Evolutionary conservation across 805 yeast species (phyloP).

Genomic region (Candida glaebosa): DNA sequence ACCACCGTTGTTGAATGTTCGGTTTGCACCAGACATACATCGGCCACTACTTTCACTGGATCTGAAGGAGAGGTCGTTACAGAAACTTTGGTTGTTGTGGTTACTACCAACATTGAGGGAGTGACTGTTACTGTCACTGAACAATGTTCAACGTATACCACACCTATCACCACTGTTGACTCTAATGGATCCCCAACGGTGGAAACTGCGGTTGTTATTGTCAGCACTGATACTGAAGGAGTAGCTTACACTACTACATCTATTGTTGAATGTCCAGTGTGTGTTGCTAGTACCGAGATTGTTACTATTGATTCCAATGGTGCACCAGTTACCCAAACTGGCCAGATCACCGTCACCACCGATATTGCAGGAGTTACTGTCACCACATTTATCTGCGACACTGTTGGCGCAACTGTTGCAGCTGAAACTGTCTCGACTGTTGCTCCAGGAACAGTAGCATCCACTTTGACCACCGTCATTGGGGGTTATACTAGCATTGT

Average conservation of each 20-base stretch:
- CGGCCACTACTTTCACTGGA: constrained; percentile 12
- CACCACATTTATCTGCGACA: background rate
- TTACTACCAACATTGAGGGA: constrained; percentile 16
- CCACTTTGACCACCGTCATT: background rate
- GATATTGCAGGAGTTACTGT: constrained; percentile 6
- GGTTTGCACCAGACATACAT: constrained; percentile 14
- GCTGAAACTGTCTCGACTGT: background rate
- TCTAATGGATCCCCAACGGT: constrained; percentile 7
- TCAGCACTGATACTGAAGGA: constrained; percentile 11
- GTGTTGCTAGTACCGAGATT: background rate
- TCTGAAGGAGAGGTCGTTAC: constrained; percentile 12
- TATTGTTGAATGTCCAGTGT: background rate
- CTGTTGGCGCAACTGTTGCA: background rate
- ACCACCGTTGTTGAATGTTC: constrained; percentile 8
- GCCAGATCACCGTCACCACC: constrained; percentile 13
- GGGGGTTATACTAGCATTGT: background rate
- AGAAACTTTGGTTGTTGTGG: constrained; percentile 12
- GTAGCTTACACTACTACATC: constrained; percentile 9
- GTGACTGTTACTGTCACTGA: constrained; percentile 12
- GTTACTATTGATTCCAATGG: constrained; percentile 17
- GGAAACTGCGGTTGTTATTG: constrained; percentile 13
- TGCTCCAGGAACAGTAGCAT: background rate
- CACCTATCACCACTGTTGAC: constrained; percentile 10
- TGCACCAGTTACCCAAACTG: constrained; percentile 15
- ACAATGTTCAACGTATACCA: constrained; percentile 11